Conservation (phyloP, 208 protist genomes). For the Wallacemonas sp. region DNA sequence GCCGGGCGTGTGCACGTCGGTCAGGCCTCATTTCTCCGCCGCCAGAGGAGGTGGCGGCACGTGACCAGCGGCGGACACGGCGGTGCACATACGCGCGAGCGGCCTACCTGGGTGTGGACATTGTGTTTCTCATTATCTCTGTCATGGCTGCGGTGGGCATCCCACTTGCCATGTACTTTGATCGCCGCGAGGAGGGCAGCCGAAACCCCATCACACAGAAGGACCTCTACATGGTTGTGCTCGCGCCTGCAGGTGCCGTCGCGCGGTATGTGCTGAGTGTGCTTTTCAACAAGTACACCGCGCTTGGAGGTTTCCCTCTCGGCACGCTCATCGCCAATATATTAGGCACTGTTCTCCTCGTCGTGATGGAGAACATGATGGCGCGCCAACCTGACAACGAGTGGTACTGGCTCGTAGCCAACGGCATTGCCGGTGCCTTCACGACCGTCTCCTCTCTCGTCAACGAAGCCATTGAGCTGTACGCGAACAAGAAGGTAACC, state of each 20-base stretch:
- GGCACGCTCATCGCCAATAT: constrained; percentile 55
- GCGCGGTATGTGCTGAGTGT: constrained; percentile 39
- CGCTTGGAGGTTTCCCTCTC: constrained; percentile 34
- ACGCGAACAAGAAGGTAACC: constrained; percentile 10
- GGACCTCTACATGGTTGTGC: constrained; percentile 33
- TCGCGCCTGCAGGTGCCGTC: constrained; percentile 47
- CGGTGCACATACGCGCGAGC: background rate
- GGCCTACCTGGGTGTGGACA: constrained; percentile 16
- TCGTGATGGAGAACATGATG: constrained; percentile 32
- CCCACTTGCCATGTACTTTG: constrained; percentile 40
- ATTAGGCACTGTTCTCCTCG: constrained; percentile 27
- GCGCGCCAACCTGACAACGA: constrained; percentile 15
- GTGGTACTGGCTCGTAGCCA: constrained; percentile 32
- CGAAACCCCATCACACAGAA: constrained; percentile 18
- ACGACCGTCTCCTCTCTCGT: constrained; percentile 61
- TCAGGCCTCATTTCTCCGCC: background rate
- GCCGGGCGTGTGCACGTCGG: background rate
- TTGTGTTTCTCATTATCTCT: constrained; percentile 25
- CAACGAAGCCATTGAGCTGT: constrained; percentile 37
- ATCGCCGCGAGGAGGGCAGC: constrained; percentile 21
- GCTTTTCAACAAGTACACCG: constrained; percentile 41
- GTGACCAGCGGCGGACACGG: background rate
- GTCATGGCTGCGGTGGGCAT: constrained; percentile 30
- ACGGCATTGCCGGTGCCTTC: constrained; percentile 53
- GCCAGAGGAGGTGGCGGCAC: background rate